phyloP scores from a whole-genome alignment of 768 basidiomycete genomes.

The Sporobolomyces roseus region DNA sequence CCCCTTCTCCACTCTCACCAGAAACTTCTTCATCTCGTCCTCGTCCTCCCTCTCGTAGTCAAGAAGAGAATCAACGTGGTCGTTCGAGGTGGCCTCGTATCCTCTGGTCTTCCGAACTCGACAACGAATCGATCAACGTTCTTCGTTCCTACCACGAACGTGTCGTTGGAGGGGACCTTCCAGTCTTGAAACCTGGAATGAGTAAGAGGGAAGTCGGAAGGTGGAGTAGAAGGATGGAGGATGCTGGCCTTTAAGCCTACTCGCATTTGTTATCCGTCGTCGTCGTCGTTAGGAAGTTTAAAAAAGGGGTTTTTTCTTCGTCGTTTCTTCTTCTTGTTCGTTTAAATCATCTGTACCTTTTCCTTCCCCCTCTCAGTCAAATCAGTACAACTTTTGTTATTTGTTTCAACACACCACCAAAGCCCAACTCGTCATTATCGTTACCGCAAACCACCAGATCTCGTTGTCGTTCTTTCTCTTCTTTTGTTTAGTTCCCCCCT shows the following conservation, averaged over 20 bases:
- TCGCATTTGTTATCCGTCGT: background rate
- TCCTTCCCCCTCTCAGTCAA: no score
- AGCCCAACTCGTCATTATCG: no score
- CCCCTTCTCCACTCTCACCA: background rate
- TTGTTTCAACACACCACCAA: no score
- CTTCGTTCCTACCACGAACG: slow-evolving; percentile 33
- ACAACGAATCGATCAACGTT: slow-evolving; percentile 25
- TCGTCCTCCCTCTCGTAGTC: background rate
- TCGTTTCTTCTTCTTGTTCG: background rate
- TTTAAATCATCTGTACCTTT: no score
- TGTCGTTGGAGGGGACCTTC: slow-evolving; percentile 33
- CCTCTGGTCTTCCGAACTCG: slow-evolving; percentile 37
- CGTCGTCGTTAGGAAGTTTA: background rate
- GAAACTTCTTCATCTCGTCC: background rate
- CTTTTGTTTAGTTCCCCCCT: background rate
- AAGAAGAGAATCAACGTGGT: slow-evolving; percentile 22
- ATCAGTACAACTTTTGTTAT: no score
- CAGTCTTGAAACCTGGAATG: slow-evolving; percentile 25
- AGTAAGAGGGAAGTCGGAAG: background rate
- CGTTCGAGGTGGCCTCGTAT: slow-evolving; percentile 37
- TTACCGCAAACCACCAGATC: no score
- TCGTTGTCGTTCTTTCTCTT: background rate
- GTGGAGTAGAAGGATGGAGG: slow-evolving; percentile 29
- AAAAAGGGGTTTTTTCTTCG: background rate
- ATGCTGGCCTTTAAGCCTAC: slow-evolving; percentile 22